Evolutionary conservation across 2,329 filamentous ascomycete species (phyloP), one percentile per base, ranked within the genome.

Genomic region (Verticillium longisporum): DNA sequence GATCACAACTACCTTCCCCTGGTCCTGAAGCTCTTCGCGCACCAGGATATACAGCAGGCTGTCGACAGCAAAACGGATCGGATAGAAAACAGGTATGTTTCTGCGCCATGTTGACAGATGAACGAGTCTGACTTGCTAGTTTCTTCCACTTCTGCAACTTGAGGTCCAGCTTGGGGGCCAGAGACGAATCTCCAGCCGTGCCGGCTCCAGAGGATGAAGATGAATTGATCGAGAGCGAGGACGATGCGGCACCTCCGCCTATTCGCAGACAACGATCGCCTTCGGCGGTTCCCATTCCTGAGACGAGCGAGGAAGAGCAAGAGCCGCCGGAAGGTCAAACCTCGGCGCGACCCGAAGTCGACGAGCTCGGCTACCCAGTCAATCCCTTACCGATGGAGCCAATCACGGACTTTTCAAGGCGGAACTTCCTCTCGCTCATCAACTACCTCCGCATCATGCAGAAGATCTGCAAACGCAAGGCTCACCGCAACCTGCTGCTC

Each of bases 391-490:
- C 92, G 0, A 76, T 82, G 1, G 83, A 88, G 63, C 92, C 92
- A 34, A 93, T 98, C 65, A 97, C 91, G 1, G 87, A 88, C 69
- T 98, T 93, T 77, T 96, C 91, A 13, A 92, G 91, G 75, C 91
- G 95, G 68, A 96, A 96, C 73, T 96, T 98, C 79, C 97, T 96
- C 80, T 90, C 92, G 1, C 86, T 90, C 55, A 97, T 97, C 79
- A 98, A 97, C 76, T 94, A 96, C 75, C 82, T 99, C 21, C 92
- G 96, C 66, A 88, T 97, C 62, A 91, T 99, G 85, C 95, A 99
- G 71, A 99, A 99, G 77, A 90, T 98, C 62, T 97, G 93, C 77
- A 96, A 96, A 69, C 85, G 91, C 75, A 98, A 98, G 77, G 91
- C 94, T 1, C 95, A 99, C 76, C 89, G 95, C 60, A 96, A 96